These are phyloP conservation scores for Auricularia sp. DNA, from an alignment of 768 basidiomycete species.

Conservation along the genomic window DNA sequence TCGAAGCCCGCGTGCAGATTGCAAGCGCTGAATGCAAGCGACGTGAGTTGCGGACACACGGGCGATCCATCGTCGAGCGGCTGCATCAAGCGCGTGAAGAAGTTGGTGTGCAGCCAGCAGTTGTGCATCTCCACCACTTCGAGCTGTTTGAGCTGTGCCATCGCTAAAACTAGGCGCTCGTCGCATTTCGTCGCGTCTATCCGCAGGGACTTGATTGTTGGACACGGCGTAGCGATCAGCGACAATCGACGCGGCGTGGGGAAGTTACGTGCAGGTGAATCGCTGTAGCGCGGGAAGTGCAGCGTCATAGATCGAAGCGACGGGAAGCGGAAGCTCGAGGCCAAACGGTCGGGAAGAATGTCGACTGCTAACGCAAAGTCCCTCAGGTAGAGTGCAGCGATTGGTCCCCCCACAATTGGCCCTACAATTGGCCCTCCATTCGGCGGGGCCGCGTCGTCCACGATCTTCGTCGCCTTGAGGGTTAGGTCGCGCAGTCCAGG, in stretches of 20 bases:
- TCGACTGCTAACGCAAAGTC: neutral
- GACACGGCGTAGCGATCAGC: neutral
- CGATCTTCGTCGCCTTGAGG: no score
- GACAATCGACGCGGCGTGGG: neutral
- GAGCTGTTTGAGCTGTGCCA: neutral
- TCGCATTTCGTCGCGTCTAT: neutral
- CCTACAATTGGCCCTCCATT: no score
- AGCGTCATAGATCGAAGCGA: neutral
- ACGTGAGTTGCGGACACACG: neutral
- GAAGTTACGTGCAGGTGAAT: neutral
- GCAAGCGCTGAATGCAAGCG: neutral
- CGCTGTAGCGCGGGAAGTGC: neutral
- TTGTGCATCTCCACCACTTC: neutral
- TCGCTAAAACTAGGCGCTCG: neutral
- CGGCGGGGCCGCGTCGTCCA: no score
- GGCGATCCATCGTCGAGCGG: neutral
- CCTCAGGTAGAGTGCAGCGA: neutral
- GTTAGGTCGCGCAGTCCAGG: no score
- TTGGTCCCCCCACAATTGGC: no score
- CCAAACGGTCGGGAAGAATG: neutral
- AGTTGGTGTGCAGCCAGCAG: neutral
- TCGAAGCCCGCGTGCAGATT: no score
- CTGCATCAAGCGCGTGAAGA: neutral
- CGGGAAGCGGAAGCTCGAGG: neutral
- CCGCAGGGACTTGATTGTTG: neutral